phyloP scores from a whole-genome alignment of 176 grass and related monocot genomes.

The Zoysia pacifica region DNA sequence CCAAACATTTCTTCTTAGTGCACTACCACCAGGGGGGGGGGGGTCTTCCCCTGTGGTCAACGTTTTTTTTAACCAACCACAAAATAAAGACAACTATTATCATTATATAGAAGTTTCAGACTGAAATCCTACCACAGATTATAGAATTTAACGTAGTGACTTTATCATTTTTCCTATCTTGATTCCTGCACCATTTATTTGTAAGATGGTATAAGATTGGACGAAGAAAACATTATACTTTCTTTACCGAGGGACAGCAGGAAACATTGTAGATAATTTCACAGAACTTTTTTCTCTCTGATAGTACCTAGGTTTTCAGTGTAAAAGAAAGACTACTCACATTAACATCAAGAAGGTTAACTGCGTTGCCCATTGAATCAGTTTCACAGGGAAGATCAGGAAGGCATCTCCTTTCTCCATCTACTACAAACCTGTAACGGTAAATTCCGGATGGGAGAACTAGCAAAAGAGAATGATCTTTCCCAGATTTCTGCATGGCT shows the following conservation, averaged over 20 bases:
- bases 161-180: not conserved
- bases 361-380: conserved; percentile 67
- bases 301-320: not conserved
- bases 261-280: conserved; percentile 14
- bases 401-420: conserved; percentile 80
- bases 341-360: conserved; percentile 96
- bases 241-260: not conserved
- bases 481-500: conserved; percentile 82
- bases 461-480: conserved; percentile 90
- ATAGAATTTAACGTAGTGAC: not conserved
- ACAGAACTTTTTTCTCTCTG: not conserved
- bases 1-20: too few relatives aligned
- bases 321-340: conserved; percentile 58
- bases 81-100: conserved; percentile 8
- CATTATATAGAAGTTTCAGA: not conserved
- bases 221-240: conserved; percentile 12
- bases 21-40: too few relatives aligned
- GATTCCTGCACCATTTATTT: not conserved
- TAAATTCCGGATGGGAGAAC: conserved; percentile 88
- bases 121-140: not conserved
- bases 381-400: conserved; percentile 81
- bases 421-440: conserved; percentile 85
- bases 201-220: not conserved
- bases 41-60: too few relatives aligned
- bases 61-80: not conserved